phyloP scores from a whole-genome alignment of 805 yeast genomes.

The Candida methanosorbosa region DNA sequence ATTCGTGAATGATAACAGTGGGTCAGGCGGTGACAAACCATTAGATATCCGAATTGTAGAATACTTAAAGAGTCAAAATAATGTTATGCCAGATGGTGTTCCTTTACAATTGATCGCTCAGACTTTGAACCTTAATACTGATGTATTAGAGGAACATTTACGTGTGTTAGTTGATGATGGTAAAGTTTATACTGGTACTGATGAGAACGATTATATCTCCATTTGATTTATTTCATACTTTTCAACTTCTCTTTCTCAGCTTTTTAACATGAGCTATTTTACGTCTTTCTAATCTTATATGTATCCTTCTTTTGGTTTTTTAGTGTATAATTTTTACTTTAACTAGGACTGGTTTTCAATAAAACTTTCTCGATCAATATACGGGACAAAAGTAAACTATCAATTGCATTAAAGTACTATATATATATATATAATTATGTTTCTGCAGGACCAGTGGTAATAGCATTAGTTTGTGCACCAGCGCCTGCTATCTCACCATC shows the following conservation, averaged over 20 bases:
- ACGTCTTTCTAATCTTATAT: background rate
- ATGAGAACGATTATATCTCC: slow-evolving; percentile 53
- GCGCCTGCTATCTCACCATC: too few relatives aligned
- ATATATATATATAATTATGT: too few relatives aligned
- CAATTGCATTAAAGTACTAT: too few relatives aligned
- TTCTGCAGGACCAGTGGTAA: too few relatives aligned
- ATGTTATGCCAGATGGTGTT: slow-evolving; percentile 69
- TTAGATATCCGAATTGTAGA: slow-evolving; percentile 38
- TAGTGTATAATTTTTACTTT: too few relatives aligned
- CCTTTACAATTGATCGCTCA: slow-evolving; percentile 56
- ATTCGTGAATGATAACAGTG: slow-evolving; percentile 34
- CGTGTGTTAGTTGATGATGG: slow-evolving; percentile 57
- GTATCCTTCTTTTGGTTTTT: background rate
- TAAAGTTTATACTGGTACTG: slow-evolving; percentile 58
- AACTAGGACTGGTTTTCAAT: too few relatives aligned
- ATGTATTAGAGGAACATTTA: slow-evolving; percentile 41
- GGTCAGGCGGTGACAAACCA: slow-evolving; percentile 14
- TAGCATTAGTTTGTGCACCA: too few relatives aligned
- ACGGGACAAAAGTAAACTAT: too few relatives aligned
- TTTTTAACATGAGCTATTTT: too few relatives aligned
- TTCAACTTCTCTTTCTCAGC: background rate
- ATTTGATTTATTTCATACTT: slow-evolving; percentile 25
- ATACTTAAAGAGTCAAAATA: slow-evolving; percentile 40
- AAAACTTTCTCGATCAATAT: too few relatives aligned
- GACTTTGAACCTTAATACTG: slow-evolving; percentile 39